These are phyloP conservation scores for Allium sativum DNA, from an alignment of 106 monocot genomes.

Conservation along the genomic window DNA sequence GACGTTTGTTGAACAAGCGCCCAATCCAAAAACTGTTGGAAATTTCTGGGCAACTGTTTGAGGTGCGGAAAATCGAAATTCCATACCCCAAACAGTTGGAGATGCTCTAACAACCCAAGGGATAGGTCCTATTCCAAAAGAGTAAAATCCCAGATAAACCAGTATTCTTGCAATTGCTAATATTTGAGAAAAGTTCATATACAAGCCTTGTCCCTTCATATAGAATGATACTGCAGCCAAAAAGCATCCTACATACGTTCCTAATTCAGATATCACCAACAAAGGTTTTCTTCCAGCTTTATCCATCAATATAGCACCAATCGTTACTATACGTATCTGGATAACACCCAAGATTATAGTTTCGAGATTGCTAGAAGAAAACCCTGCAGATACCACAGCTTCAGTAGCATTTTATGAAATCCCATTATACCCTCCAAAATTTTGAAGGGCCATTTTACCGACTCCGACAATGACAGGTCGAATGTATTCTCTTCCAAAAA, in stretches of 20 bases:
- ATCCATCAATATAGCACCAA: constrained; percentile 54
- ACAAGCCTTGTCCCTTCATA: constrained; percentile 36
- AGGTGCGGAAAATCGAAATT: no score
- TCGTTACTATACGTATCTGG: constrained; percentile 44
- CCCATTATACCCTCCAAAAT: constrained; percentile 64
- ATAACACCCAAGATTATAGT: constrained; percentile 36
- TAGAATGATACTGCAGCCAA: constrained; percentile 47
- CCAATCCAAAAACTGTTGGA: no score
- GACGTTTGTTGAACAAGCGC: no score
- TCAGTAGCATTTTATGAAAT: constrained; percentile 55
- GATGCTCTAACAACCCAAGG: constrained; percentile 81
- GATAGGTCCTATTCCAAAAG: constrained; percentile 66
- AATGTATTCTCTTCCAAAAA: constrained; percentile 39
- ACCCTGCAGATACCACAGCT: constrained; percentile 63
- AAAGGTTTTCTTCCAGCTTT: constrained; percentile 60
- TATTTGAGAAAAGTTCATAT: constrained; percentile 20
- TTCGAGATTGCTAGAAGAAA: constrained; percentile 42
- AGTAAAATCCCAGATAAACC: constrained; percentile 36
- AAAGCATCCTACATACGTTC: constrained; percentile 38
- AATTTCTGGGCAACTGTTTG: no score
- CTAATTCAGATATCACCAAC: constrained; percentile 55
- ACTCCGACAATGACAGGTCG: constrained; percentile 47
- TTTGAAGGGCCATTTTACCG: constrained; percentile 67
- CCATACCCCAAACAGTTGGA: no score
- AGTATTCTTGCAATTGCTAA: constrained; percentile 49